Evolutionary conservation across 1,139 yeast species (phyloP), one percentile per base, ranked within the genome.

Genomic region (Nakaseomyces uthaithaninus): DNA sequence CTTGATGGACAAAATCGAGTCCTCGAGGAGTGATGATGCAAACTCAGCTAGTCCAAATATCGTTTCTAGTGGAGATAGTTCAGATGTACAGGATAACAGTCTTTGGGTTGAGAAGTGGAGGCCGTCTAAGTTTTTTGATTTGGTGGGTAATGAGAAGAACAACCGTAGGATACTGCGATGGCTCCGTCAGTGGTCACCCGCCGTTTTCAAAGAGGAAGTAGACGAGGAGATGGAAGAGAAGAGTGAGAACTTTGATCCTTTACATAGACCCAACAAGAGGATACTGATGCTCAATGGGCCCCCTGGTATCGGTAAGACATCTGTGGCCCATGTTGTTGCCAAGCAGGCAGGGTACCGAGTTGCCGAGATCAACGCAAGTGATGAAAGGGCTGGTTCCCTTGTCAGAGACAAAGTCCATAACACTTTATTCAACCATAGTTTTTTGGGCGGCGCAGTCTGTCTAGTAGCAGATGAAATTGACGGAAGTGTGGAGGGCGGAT

Each of bases 291-390:
- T 91, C 3, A 86, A 82, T 57, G 98, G 98, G 0, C 94, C 96
- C 0, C 89, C 95, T 1, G 98, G 98, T 1, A 72, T 84, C n/a
- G 98, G 98, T 5, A 91, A 91, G 59, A 91, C 98, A 0, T 77
- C 94, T 0, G 80, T 87, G 3, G 87, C 93, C 0, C 95, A 89
- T 58, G 73, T 86, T 1, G 72, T 87, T 27, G 94, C 95, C 3
- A 72, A 71, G 38, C 95, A 85, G 49, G 74, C 84, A 36, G 94
- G 95, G 0, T 91, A 82, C 57, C 75, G 77, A 37, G 74, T 84
- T 0, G 72, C 83, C 52, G 98, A 91, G 55, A 71, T 89, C 48
- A 91, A 91, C 62, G 96, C 98, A 1, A 80, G 94, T 51, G 95
- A 91, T 59, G 89, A 80, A 50, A 66, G 87, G 45, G 69, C 80